Percentiles rank a stretch among this genome's conserved stretches.
Conservation (phyloP, 2,329 filamentous ascomycete species). For the Talaromyces sp. region DNA sequence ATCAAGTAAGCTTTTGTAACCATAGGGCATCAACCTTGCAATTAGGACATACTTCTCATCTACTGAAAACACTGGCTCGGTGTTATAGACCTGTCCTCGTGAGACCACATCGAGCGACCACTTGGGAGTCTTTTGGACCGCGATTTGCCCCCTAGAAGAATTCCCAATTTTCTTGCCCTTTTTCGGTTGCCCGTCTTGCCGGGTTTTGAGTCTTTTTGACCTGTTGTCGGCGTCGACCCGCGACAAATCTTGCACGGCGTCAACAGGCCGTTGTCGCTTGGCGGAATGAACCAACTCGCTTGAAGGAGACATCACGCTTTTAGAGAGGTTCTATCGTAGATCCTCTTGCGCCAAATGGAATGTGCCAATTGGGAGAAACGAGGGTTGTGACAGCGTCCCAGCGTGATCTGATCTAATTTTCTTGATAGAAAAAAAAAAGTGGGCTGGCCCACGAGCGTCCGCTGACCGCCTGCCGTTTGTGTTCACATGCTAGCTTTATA, state of each 20-base stretch:
- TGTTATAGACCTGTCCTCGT: slow-evolving; percentile 52
- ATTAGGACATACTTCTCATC: slow-evolving; percentile 49
- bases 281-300: background rate
- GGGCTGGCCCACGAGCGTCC: background rate
- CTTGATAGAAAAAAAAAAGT: slow-evolving; percentile 11
- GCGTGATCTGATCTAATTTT: background rate
- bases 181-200: background rate
- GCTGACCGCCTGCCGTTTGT: background rate
- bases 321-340: background rate
- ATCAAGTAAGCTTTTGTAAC: background rate
- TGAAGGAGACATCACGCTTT: slow-evolving; percentile 3
- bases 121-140: slow-evolving; percentile 6
- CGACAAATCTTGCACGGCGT: slow-evolving; percentile 2
- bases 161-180: background rate
- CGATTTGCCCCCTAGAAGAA: background rate
- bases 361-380: background rate
- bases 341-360: background rate
- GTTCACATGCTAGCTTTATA: background rate
- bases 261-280: slow-evolving; percentile 11
- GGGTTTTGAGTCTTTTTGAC: slow-evolving; percentile 9
- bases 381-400: background rate
- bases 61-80: slow-evolving; percentile 55
- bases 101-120: slow-evolving; percentile 49
- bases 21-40: background rate
- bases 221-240: background rate